Conservation (phyloP, 108 stramenopile genomes). For the Cylindrotheca fusiformis region DNA sequence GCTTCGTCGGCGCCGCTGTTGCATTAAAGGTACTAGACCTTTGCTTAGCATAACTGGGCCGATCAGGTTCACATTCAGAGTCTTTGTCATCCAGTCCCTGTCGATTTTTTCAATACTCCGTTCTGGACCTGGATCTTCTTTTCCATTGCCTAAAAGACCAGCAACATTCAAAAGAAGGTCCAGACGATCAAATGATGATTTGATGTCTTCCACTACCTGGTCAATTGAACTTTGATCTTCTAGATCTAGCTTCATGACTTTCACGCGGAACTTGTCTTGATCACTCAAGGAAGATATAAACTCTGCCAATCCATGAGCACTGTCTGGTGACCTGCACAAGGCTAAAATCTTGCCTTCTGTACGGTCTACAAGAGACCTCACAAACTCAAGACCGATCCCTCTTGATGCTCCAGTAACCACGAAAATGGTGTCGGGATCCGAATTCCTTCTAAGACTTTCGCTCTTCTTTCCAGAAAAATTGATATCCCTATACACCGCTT, state of each 20-base stretch:
- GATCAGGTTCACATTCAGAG: constrained; percentile 67
- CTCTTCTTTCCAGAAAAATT: constrained; percentile 17
- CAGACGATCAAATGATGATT: constrained; percentile 46
- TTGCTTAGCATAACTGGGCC: constrained; percentile 77
- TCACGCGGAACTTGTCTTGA: constrained; percentile 23
- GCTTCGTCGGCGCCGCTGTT: constrained; percentile 23
- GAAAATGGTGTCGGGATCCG: constrained; percentile 73
- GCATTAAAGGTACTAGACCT: constrained; percentile 67
- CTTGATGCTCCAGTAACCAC: constrained; percentile 73
- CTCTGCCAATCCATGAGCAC: constrained; percentile 27
- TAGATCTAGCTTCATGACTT: constrained; percentile 58
- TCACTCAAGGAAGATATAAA: constrained; percentile 14
- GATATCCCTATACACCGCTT: constrained; percentile 51
- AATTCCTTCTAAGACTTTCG: constrained; percentile 33
- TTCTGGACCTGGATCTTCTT: constrained; percentile 76
- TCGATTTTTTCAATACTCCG: constrained; percentile 64
- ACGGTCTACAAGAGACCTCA: constrained; percentile 40
- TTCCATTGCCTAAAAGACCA: constrained; percentile 72
- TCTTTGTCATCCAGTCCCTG: constrained; percentile 76
- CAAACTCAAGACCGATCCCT: constrained; percentile 74
- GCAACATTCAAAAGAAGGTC: constrained; percentile 79
- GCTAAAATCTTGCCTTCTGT: constrained; percentile 74
- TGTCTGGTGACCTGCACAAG: constrained; percentile 61
- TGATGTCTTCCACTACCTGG: constrained; percentile 31
- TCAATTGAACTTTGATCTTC: constrained; percentile 63